These are phyloP conservation scores for Suillus spraguei DNA, from an alignment of 768 basidiomycete genomes.

Conservation along the genomic window DNA sequence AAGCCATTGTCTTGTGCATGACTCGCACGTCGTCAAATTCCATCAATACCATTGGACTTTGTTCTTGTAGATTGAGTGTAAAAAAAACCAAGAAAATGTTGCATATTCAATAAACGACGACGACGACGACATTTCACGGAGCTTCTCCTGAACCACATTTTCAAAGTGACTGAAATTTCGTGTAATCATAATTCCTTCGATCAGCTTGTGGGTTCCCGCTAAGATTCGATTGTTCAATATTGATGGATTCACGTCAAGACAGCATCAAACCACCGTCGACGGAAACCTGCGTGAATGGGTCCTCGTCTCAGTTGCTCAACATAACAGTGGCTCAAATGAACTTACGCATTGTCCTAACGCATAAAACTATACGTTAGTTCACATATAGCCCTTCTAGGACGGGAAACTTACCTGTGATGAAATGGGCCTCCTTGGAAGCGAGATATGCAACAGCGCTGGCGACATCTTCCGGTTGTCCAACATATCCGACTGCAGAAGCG, in stretches of 20 bases:
- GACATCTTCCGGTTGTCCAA: constrained; percentile 33
- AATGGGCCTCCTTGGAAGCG: constrained; percentile 35
- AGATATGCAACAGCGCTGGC: constrained; percentile 37
- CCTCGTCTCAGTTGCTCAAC: neutral
- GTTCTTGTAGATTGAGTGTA: neutral
- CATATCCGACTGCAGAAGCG: constrained; percentile 18
- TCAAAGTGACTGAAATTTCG: neutral
- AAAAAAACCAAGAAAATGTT: neutral
- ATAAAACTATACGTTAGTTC: neutral
- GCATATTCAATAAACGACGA: neutral
- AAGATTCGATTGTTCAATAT: neutral
- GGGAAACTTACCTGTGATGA: constrained; percentile 34
- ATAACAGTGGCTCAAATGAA: neutral
- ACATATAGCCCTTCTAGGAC: neutral
- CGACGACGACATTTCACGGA: neutral
- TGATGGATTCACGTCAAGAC: constrained; percentile 10
- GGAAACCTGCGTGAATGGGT: constrained; percentile 8
- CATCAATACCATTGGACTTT: neutral
- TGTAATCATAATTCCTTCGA: neutral
- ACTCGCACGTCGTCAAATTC: neutral
- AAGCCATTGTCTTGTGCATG: neutral
- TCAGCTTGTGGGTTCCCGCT: neutral
- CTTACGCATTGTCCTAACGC: constrained; percentile 20
- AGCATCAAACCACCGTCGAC: constrained; percentile 17
- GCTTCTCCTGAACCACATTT: neutral